These are phyloP conservation scores for Camelina hispida DNA, from an alignment of 345 rosid genomes.

Conservation along the genomic window DNA sequence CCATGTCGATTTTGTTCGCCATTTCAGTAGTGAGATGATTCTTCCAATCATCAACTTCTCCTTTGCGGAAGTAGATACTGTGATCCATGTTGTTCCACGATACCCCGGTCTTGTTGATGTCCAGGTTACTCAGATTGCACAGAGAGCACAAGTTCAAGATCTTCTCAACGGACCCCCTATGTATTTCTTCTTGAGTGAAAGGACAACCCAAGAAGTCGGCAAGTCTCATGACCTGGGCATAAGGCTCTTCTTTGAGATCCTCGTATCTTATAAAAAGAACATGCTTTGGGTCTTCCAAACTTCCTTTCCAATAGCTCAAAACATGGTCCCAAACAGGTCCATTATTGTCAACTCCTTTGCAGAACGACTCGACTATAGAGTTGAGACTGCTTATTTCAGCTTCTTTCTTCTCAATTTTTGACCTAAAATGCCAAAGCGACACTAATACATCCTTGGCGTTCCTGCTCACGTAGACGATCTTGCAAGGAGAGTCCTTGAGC, in stretches of 20 bases:
- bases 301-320: constrained; percentile 52
- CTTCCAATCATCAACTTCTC: not conserved
- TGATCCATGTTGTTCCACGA: not conserved
- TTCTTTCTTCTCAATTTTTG: not conserved
- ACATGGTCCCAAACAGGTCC: constrained; percentile 66
- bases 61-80: not conserved
- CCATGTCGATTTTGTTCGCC: not conserved
- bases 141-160: constrained; percentile 19
- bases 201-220: constrained; percentile 51
- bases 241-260: constrained; percentile 47
- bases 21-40: not conserved
- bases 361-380: constrained; percentile 46
- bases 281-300: constrained; percentile 45
- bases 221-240: constrained; percentile 36
- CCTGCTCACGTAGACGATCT: not conserved
- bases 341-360: constrained; percentile 44
- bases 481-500: not conserved
- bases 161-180: constrained; percentile 21
- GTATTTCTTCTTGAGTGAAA: constrained; percentile 48
- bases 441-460: not conserved
- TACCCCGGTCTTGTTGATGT: not conserved
- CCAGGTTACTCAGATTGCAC: not conserved
- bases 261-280: constrained; percentile 56
- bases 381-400: constrained; percentile 24
- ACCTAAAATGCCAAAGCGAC: not conserved